Percentiles rank a stretch among this genome's conserved stretches.
These are phyloP conservation scores for Ceratobasidium sp. DNA, from an alignment of 1,284 basidiomycete species.

Conservation along the genomic window DNA sequence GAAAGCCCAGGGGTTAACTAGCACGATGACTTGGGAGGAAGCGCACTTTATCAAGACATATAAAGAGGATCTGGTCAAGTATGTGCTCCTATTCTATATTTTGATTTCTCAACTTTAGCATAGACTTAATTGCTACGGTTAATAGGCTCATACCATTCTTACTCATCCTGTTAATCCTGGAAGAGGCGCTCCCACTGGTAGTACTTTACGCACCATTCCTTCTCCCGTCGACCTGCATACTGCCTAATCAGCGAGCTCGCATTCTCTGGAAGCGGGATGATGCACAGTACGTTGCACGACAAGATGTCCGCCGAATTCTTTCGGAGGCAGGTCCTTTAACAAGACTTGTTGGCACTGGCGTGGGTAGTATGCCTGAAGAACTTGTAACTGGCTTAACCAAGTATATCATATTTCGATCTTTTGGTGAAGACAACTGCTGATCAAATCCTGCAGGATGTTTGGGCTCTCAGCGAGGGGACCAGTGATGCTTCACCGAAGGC, in stretches of 20 bases:
- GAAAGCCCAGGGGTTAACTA: slow-evolving; percentile 55
- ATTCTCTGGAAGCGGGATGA: slow-evolving; percentile 71
- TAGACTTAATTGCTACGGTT: slow-evolving; percentile 27
- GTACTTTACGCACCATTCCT: slow-evolving; percentile 87
- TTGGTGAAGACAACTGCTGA: background rate
- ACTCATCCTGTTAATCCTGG: slow-evolving; percentile 76
- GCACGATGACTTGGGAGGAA: slow-evolving; percentile 70
- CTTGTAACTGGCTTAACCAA: slow-evolving; percentile 51
- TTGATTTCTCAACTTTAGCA: background rate
- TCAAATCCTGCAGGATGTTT: slow-evolving; percentile 51
- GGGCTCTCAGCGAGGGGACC: slow-evolving; percentile 68
- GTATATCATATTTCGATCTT: slow-evolving; percentile 16
- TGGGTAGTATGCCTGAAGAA: slow-evolving; percentile 43
- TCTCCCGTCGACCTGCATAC: slow-evolving; percentile 86
- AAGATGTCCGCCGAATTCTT: slow-evolving; percentile 31
- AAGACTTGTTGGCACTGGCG: slow-evolving; percentile 44
- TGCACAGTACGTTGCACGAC: slow-evolving; percentile 56
- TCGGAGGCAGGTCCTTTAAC: slow-evolving; percentile 47
- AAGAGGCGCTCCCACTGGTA: slow-evolving; percentile 85
- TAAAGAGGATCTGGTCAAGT: slow-evolving; percentile 75
- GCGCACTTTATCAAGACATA: slow-evolving; percentile 71
- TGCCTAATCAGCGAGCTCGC: slow-evolving; percentile 81
- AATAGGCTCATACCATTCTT: slow-evolving; percentile 82
- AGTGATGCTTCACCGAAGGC: slow-evolving; percentile 61
- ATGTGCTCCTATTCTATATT: slow-evolving; percentile 48